Conservation (phyloP, 495 filamentous ascomycete species). For the Xylaria castorea region DNA sequence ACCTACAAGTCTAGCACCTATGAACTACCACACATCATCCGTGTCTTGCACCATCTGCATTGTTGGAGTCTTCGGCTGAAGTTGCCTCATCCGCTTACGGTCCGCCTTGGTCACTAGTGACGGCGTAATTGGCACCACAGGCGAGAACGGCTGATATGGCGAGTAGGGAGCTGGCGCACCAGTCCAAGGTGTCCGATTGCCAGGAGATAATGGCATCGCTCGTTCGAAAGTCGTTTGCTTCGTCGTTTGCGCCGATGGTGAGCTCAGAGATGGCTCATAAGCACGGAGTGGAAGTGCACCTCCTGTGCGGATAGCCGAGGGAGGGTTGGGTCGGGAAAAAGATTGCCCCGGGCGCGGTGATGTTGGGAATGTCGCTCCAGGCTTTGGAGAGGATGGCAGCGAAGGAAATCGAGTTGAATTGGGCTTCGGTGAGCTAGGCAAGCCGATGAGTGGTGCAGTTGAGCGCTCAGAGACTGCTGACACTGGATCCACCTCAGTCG, state of each 20-base stretch:
- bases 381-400: slow-evolving; percentile 53
- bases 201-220: slow-evolving; percentile 55
- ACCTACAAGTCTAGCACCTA: slow-evolving; percentile 29
- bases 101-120: slow-evolving; percentile 77
- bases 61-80: slow-evolving; percentile 62
- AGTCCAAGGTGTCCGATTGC: slow-evolving; percentile 67
- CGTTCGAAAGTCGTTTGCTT: slow-evolving; percentile 83
- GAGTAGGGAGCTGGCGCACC: slow-evolving; percentile 82
- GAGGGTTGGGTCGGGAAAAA: slow-evolving; percentile 47
- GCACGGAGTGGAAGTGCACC: slow-evolving; percentile 67
- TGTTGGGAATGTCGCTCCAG: slow-evolving; percentile 47
- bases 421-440: slow-evolving; percentile 56
- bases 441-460: slow-evolving; percentile 50
- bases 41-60: slow-evolving; percentile 59
- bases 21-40: slow-evolving; percentile 60
- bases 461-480: slow-evolving; percentile 53
- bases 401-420: slow-evolving; percentile 55
- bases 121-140: slow-evolving; percentile 86
- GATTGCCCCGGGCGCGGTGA: slow-evolving; percentile 49
- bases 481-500: slow-evolving; percentile 47
- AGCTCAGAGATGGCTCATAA: slow-evolving; percentile 62
- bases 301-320: slow-evolving; percentile 52
- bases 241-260: slow-evolving; percentile 59
- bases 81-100: slow-evolving; percentile 68
- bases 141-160: slow-evolving; percentile 91